Evolutionary conservation across 257 asterid species (phyloP), one percentile per base, ranked within the genome.

Genomic region (Penstemon eatonii): DNA sequence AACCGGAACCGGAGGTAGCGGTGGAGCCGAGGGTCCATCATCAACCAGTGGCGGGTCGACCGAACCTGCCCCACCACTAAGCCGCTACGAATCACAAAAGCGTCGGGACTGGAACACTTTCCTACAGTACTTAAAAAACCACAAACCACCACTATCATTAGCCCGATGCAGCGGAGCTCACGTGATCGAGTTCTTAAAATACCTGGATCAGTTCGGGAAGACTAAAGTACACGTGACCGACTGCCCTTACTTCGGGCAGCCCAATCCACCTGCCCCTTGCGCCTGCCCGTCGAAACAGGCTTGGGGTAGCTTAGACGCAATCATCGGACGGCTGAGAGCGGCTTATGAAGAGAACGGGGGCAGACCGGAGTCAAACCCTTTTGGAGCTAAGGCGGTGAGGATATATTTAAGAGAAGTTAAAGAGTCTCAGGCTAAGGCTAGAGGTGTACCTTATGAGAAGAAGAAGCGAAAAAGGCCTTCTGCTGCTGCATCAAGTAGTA

Each of bases 251-350:
- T 81, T 78, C 83, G 86, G 86, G 7, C 83, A 78, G 69, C 83
- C 81, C 7, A 70, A 5, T 37, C 86, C 86, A 0, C 81, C 86
- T 0, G 67, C 77, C 5, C 77, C 86, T 2, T 81, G 86, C 72
- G 68, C 66, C 53, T 81, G 86, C 81, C 75, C 50, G 42, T 51
- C 67, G 36, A 81, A 52, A 49, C 85, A 81, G 73, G 85, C 85
- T 1, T 81, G 85, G 85, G 85, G 85, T 11, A 81, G 85, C 75
- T 76, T 81, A 5, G 85, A 81, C 40, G 83, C 85, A 2, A 76
- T 81, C 25, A 75, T 78, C 77, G 86, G 86, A 7, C 81, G 85
- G 62, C 80, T 81, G 19, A 65, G 86, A 65, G 86, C 86, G 18
- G 86, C 86, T 63, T 78, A 69, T 63, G 86, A 81, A 9, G 86